Conservation (phyloP, 345 rosid species). For the Linum trigynum region DNA sequence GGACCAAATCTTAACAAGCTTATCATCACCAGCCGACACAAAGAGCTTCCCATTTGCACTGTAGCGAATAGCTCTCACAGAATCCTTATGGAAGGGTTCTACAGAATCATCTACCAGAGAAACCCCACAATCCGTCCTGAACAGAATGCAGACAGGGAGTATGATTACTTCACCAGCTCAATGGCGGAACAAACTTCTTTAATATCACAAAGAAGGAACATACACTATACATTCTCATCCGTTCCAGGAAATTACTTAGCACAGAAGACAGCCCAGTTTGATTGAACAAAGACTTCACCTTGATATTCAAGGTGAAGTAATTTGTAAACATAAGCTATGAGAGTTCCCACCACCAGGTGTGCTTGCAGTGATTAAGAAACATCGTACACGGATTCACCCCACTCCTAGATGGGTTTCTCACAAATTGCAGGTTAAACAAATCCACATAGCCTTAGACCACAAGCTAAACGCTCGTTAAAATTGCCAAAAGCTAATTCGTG, state of each 20-base stretch:
- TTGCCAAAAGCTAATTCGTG: neutral
- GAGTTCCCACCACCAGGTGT: neutral
- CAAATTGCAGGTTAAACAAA: no score
- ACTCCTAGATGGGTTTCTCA: no score
- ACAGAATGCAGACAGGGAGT: neutral
- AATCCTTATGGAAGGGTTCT: slow-evolving; percentile 48
- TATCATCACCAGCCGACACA: slow-evolving; percentile 89
- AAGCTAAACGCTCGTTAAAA: neutral
- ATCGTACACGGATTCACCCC: neutral
- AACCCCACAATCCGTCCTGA: slow-evolving; percentile 44
- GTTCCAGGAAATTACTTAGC: neutral
- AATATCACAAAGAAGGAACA: no score
- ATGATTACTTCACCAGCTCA: no score
- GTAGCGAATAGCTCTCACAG: slow-evolving; percentile 73
- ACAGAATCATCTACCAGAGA: slow-evolving; percentile 55
- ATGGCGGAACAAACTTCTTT: no score
- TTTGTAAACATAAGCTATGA: neutral
- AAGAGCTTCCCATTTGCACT: slow-evolving; percentile 61
- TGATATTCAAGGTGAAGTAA: no score
- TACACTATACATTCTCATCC: no score
- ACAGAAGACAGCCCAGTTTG: neutral
- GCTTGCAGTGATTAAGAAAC: neutral
- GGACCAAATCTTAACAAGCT: slow-evolving; percentile 86
- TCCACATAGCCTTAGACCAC: neutral
- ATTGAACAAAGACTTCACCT: neutral